Base-by-base conservation (phyloP, 176 grass and related monocot species). In the Secale cereale region DNA sequence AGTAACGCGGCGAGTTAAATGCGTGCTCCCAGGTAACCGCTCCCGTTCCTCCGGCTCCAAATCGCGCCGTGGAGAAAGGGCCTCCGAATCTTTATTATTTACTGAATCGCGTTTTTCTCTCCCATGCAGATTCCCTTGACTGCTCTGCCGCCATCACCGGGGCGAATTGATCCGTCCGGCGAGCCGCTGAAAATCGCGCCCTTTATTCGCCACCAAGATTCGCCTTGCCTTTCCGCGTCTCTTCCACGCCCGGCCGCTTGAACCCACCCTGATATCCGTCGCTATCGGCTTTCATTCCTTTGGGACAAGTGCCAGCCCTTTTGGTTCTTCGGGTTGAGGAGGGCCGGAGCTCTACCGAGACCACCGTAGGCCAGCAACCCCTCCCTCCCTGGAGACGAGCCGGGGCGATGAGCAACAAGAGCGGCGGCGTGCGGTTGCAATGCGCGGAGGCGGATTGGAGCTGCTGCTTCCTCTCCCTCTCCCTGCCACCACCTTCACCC, bases 361-460 rank as follows among this genome's bases (percentile, higher is more conserved):
- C 29, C 45, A 4, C 14, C 15, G 15, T 52, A 52, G 15, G 48
- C 40, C 23, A 59, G 71, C 14, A 59, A 39, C 6, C 35, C 35
- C 35, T 52, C 48, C 48, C 48, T 73, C 62, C 39, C 19, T 11
- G 65, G 72, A 80, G 81, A 26, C 75, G 17, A 26, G 22, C 28
- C 0, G 61, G 25, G 45, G 33, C 27, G 45, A 90, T 90, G 89
- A 74, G 46, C 75, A 90, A 65, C 45, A 90, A 16, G 74, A 59
- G 80, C 84, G 35, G 70, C 37, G 6, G 80, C 59, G 28, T 4
- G 68, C 74, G 76, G 3, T 52, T 87, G 76, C 85, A 90, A 80
- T 90, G 80, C 80, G 67, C 36, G 4, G 88, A 74, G 33, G 59
- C 71, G 39, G 89, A 83, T 76, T 90, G 80, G 85, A 13, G 80